phyloP scores from a whole-genome alignment of 169 alveolate genomes.

The Eimeria maxima region DNA sequence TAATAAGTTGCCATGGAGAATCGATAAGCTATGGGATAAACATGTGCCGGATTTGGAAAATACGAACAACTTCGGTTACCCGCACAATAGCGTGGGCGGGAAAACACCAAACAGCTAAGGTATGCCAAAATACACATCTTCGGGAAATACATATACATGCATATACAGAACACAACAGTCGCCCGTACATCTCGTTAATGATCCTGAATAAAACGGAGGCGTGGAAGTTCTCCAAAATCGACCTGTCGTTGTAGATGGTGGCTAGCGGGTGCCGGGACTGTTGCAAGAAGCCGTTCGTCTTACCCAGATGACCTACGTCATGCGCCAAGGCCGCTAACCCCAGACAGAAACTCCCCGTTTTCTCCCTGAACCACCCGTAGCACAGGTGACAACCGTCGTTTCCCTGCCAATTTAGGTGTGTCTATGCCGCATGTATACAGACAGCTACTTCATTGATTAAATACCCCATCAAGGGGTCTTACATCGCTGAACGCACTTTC shows the following conservation, averaged over 20 bases:
- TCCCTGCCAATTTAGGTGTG: not conserved
- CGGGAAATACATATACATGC: not conserved
- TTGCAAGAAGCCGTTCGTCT: constrained; percentile 91
- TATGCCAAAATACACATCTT: too few relatives aligned
- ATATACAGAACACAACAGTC: not conserved
- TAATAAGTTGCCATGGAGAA: too few relatives aligned
- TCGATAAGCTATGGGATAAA: too few relatives aligned
- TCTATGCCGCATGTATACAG: not conserved
- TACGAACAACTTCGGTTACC: too few relatives aligned
- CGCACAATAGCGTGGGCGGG: too few relatives aligned
- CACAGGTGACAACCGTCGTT: not conserved
- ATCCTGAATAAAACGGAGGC: constrained; percentile 93
- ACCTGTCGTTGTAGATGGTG: constrained; percentile 94
- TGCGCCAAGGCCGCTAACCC: constrained; percentile 95
- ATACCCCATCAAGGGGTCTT: too few relatives aligned
- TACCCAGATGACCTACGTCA: constrained; percentile 97
- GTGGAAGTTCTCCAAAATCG: constrained; percentile 96
- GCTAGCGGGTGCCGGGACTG: constrained; percentile 92
- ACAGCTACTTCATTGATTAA: not conserved
- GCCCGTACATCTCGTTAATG: constrained; percentile 71
- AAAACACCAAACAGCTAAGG: too few relatives aligned
- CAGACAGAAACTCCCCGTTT: constrained; percentile 82
- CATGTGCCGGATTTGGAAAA: too few relatives aligned
- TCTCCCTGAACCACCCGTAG: constrained; percentile 46
- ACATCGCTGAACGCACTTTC: not conserved